Base-by-base conservation (phyloP, 257 asterid species). In the Solanum phureja region DNA sequence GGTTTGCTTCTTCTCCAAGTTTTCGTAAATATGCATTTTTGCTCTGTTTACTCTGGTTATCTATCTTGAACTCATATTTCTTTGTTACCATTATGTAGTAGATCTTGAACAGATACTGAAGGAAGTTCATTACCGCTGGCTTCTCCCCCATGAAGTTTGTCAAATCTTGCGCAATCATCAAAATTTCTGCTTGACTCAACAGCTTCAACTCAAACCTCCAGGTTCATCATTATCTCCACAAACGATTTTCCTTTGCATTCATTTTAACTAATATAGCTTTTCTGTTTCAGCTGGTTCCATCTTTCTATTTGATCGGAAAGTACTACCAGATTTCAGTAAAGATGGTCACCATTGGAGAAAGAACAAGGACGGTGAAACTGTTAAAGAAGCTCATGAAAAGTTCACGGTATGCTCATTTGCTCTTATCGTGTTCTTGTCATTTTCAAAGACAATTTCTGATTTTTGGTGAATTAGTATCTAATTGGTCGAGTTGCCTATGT, bases 271-370 rank as follows among this genome's bases (percentile, higher is more conserved):
- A 52, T 52, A 52, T 52, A 52, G 23, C 62, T 18, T 60, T 76
- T 76, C 34, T 11, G 29, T 37, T 76, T 38, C 83, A 76, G 83
- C 60, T 49, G 89, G 90, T 37, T 89, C 91, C 9, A n/a, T 89
- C 82, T 89, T 87, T 71, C 86, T 89, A 21, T 89, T 56, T 87
- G 90, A 89, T 81, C 91, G 87, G 18, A 89, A 89, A 87, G 49
- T 85, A 33, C 68, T 76, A 37, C 72, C 88, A 29, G 44, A 85
- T 71, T 89, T 89, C 73, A 82, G 91, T 52, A 89, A 87, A 75
- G 91, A 89, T 79, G 87, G 91, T 27, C 90, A 89, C 88, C 62
- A 38, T 37, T 87, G 91, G 91, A 89, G 90, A 72, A 89, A 89
- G 87, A 89, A 89, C 56, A 87, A 87, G 64, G 90, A 89, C 27